These are phyloP conservation scores for Linnemannia elongata DNA, from an alignment of 192 early-diverging fungal species.

Conservation along the genomic window DNA sequence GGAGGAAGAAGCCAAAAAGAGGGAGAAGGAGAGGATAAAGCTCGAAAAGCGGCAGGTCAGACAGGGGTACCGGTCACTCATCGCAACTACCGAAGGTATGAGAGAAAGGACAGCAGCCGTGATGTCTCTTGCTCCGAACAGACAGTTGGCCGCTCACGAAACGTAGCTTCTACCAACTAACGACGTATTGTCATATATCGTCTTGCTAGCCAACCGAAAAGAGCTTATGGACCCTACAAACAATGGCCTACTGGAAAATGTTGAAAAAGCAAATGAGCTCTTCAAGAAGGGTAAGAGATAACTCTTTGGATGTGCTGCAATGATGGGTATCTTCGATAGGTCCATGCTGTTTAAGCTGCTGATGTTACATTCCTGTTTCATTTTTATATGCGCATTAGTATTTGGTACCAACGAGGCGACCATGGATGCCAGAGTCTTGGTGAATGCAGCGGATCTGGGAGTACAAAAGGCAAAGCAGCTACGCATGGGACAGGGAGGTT, in stretches of 20 bases:
- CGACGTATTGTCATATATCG: no score
- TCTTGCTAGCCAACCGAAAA: conserved; percentile 53
- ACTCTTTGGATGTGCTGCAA: background rate
- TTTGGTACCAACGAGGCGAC: conserved; percentile 87
- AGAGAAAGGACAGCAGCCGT: background rate
- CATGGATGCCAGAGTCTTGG: conserved; percentile 87
- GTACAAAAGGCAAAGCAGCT: conserved; percentile 84
- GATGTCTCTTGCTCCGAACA: no score
- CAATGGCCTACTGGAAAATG: conserved; percentile 49
- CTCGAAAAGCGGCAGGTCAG: conserved; percentile 50
- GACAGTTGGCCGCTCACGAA: background rate
- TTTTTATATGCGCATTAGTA: conserved; percentile 61
- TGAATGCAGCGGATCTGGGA: conserved; percentile 79
- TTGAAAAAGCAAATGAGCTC: conserved; percentile 55
- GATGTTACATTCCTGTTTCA: background rate
- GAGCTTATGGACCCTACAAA: conserved; percentile 54
- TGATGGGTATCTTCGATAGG: background rate
- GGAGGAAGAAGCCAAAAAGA: background rate
- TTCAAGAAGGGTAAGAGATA: conserved; percentile 46
- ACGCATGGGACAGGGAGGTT: conserved; percentile 78
- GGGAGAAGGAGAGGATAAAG: conserved; percentile 38
- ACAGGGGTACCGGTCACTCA: conserved; percentile 54
- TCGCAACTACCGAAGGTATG: conserved; percentile 52
- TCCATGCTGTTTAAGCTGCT: background rate
- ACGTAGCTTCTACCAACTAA: background rate